Conservation (phyloP, 805 yeast species). For the Huiozyma naganishii region DNA sequence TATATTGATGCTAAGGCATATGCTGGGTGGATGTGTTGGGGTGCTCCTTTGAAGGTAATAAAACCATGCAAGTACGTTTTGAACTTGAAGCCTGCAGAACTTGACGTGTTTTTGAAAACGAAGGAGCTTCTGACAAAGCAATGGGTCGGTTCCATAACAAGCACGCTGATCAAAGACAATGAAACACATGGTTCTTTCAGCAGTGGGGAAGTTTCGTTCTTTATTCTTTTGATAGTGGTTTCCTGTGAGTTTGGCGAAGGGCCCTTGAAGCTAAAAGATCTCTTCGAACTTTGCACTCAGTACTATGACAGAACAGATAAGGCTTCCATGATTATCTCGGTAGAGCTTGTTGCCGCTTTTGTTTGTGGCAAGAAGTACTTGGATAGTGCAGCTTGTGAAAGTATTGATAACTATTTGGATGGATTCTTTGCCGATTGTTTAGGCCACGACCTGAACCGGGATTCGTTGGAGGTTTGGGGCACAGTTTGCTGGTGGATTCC, state of each 20-base stretch:
- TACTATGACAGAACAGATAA: constrained; percentile 58
- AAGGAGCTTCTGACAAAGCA: constrained; percentile 43
- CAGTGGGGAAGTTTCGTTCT: constrained; percentile 50
- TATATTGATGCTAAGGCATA: constrained; percentile 48
- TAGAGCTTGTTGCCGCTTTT: constrained; percentile 62
- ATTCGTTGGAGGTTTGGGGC: constrained; percentile 63
- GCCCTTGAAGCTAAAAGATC: constrained; percentile 33
- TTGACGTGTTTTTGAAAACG: constrained; percentile 31
- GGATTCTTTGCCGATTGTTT: constrained; percentile 38
- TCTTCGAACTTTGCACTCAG: constrained; percentile 39
- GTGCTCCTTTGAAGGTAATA: constrained; percentile 36
- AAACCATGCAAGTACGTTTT: constrained; percentile 3
- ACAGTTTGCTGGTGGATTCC: constrained; percentile 69
- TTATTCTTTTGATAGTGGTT: constrained; percentile 38
- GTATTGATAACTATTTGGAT: constrained; percentile 38
- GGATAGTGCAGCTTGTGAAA: constrained; percentile 22
- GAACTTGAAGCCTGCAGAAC: constrained; percentile 12
- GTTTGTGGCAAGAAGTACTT: constrained; percentile 39
- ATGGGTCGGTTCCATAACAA: constrained; percentile 29
- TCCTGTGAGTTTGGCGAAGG: constrained; percentile 22
- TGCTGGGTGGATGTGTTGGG: constrained; percentile 75
- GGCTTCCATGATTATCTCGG: constrained; percentile 60
- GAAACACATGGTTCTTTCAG: constrained; percentile 60
- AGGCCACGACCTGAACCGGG: constrained; percentile 56
- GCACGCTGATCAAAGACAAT: constrained; percentile 50